phyloP scores from a whole-genome alignment of 148 eudicot genomes.

The Persicaria maculosa region DNA sequence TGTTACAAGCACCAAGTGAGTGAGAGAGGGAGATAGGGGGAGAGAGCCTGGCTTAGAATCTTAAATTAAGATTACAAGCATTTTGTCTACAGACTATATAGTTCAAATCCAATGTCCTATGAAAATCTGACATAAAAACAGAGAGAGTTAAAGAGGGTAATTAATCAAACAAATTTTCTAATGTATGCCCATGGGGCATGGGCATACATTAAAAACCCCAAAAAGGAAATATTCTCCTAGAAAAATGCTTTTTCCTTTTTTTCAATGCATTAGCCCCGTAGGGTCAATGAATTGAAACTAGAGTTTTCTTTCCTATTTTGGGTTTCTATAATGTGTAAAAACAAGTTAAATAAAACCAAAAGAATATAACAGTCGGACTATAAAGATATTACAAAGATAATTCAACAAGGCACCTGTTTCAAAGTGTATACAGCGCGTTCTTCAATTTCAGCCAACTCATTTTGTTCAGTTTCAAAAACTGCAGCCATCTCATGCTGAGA shows the following conservation, averaged over 20 bases:
- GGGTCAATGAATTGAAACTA: too few relatives aligned
- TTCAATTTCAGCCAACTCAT: conserved; percentile 63
- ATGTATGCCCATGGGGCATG: too few relatives aligned
- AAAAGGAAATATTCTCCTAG: too few relatives aligned
- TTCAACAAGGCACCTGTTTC: conserved; percentile 52
- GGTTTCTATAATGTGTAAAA: too few relatives aligned
- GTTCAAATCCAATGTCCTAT: not conserved
- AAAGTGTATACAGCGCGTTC: conserved; percentile 68
- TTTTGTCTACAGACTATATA: not conserved
- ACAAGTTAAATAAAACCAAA: not conserved
- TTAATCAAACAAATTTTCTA: not conserved
- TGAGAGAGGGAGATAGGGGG: not conserved
- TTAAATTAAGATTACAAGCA: not conserved
- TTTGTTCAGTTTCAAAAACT: conserved; percentile 66
- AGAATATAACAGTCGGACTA: not conserved
- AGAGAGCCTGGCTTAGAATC: not conserved
- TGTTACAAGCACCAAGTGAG: conserved; percentile 20
- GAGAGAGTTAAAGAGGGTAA: not conserved
- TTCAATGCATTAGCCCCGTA: too few relatives aligned
- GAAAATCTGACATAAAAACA: not conserved
- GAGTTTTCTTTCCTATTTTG: too few relatives aligned
- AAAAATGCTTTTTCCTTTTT: too few relatives aligned
- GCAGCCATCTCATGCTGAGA: conserved; percentile 91
- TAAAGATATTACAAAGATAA: not conserved
- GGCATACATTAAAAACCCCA: too few relatives aligned